Evolutionary conservation across 148 eudicot genomes (phyloP).

Genomic region (Rhododendron molle): DNA sequence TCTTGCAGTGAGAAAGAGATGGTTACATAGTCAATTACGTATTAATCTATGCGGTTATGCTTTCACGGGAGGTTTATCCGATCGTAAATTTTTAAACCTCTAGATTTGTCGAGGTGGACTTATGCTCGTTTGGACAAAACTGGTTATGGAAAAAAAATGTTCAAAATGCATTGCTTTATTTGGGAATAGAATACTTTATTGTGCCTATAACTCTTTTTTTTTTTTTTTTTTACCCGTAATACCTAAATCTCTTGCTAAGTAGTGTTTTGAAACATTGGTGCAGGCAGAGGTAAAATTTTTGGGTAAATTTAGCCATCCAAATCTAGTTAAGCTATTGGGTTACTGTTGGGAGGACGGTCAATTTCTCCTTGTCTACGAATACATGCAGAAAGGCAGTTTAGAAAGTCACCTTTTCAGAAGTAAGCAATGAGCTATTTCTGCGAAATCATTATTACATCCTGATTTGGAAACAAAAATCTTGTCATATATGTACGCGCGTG

Average conservation of each 20-base stretch:
- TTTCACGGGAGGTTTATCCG: no score
- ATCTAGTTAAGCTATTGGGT: constrained; percentile 60
- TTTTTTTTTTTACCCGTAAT: no score
- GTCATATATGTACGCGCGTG: not conserved
- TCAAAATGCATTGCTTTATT: not conserved
- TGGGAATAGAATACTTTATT: not conserved
- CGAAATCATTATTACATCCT: not conserved
- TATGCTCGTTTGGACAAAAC: no score
- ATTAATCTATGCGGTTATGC: not conserved
- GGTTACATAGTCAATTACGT: no score
- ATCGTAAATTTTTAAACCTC: no score
- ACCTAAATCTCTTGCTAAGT: not conserved
- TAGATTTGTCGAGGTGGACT: no score
- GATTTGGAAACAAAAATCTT: not conserved
- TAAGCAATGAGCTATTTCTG: constrained; percentile 19
- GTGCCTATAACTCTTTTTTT: no score
- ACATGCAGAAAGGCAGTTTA: constrained; percentile 57
- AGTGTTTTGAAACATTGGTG: not conserved
- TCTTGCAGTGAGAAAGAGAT: not conserved
- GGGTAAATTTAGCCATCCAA: constrained; percentile 68
- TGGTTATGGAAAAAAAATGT: no score
- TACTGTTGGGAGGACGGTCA: constrained; percentile 61
- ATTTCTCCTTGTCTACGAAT: constrained; percentile 65
- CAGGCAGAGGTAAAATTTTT: constrained; percentile 64
- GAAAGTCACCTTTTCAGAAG: constrained; percentile 65